Conservation (phyloP, 1,284 basidiomycete species). For the Inonotus obliquus region DNA sequence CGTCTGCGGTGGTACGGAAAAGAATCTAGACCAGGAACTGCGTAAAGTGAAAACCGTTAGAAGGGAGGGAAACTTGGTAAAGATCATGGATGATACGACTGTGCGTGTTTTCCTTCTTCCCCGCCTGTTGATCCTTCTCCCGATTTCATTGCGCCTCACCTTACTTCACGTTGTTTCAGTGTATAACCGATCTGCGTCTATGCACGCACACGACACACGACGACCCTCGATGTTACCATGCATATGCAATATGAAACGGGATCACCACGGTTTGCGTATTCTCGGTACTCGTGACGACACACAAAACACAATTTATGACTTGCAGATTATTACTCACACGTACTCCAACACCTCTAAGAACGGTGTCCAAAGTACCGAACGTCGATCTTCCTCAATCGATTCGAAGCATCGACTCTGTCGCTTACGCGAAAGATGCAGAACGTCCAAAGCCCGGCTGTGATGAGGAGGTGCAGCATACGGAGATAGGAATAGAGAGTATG, state of each 20-base stretch:
- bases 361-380: conserved; percentile 96
- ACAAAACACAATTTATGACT: no score
- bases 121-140: not conserved
- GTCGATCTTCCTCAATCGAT: conserved; percentile 90
- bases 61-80: conserved; percentile 84
- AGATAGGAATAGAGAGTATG: no score
- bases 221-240: no score
- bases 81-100: conserved; percentile 84
- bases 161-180: no score
- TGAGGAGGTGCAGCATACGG: no score
- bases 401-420: conserved; percentile 83
- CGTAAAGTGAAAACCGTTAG: conserved; percentile 81
- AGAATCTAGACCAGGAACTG: conserved; percentile 72
- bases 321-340: conserved; percentile 12
- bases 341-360: not conserved
- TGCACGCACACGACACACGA: no score
- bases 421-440: conserved; percentile 84
- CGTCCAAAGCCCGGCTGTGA: conserved; percentile 30
- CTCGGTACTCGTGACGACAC: no score
- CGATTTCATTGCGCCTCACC: not conserved
- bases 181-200: no score
- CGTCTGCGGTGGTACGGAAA: not conserved
- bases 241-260: no score
- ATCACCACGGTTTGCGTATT: no score
- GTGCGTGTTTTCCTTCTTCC: conserved; percentile 46